These are phyloP conservation scores for Abelmoschus esculentus DNA, from an alignment of 345 rosid species.

Conservation along the genomic window DNA sequence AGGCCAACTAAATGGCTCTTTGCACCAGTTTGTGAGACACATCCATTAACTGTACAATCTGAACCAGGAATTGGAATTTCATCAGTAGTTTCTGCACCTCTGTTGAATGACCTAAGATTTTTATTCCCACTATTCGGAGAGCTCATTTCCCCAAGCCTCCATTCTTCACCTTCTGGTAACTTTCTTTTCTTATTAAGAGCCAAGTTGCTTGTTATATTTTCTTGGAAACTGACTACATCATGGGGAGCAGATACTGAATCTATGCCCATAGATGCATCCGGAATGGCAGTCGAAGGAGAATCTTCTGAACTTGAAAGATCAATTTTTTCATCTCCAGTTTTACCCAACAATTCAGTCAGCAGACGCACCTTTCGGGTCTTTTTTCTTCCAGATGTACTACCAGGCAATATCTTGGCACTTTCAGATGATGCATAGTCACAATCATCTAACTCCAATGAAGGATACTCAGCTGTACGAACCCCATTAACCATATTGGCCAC, in stretches of 20 bases:
- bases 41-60: slow-evolving; percentile 27
- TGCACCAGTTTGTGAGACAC: slow-evolving; percentile 22
- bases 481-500: slow-evolving; percentile 10
- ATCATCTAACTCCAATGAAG: slow-evolving; percentile 32
- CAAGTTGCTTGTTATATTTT: no score
- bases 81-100: slow-evolving; percentile 20
- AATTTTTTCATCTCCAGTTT: slow-evolving; percentile 25
- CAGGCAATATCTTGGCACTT: slow-evolving; percentile 36
- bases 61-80: slow-evolving; percentile 26
- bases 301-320: slow-evolving; percentile 23
- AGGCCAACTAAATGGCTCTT: no score
- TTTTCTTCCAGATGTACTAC: slow-evolving; percentile 20
- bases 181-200: slow-evolving; percentile 40
- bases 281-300: slow-evolving; percentile 18
- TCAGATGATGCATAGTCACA: slow-evolving; percentile 43
- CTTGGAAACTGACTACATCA: no score
- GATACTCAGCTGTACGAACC: slow-evolving; percentile 17
- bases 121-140: slow-evolving; percentile 27
- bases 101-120: slow-evolving; percentile 17
- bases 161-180: slow-evolving; percentile 33
- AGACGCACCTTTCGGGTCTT: slow-evolving; percentile 9
- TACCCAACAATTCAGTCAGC: slow-evolving; percentile 51
- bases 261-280: no score
- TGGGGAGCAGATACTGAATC: no score
- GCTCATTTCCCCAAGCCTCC: slow-evolving; percentile 25